A percentile compares a stretch with the other conserved stretches of the same genome.
Evolutionary conservation across 441 rosid genomes (phyloP).

Genomic region (Gossypium davidsonii): DNA sequence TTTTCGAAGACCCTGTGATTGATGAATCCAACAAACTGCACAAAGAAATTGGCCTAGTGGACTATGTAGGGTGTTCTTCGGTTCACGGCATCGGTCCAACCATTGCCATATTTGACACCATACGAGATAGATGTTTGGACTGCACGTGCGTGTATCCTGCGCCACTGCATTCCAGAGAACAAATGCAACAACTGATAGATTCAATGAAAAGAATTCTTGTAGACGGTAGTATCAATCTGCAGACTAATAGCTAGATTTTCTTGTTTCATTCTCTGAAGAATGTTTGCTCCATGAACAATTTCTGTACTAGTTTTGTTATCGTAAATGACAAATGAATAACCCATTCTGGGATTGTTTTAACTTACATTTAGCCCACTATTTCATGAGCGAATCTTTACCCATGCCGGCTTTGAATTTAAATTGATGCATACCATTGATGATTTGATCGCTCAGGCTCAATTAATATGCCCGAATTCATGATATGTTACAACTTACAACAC

Average conservation of each 20-base stretch:
- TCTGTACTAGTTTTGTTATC: neutral
- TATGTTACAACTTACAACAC: too few species aligned
- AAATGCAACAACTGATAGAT: slow-evolving; percentile 49
- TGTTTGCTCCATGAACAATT: neutral
- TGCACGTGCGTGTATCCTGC: slow-evolving; percentile 68
- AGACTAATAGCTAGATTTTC: slow-evolving; percentile 8
- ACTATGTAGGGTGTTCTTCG: slow-evolving; percentile 66
- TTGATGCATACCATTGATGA: too few species aligned
- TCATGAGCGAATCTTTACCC: neutral
- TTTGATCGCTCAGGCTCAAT: too few species aligned
- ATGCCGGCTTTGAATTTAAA: slow-evolving; percentile 1
- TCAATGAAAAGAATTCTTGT: slow-evolving; percentile 56
- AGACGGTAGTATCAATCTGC: slow-evolving; percentile 14
- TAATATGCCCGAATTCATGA: too few species aligned
- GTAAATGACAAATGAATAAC: neutral
- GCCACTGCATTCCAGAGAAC: slow-evolving; percentile 82
- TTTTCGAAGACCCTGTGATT: slow-evolving; percentile 63
- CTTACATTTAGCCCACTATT: neutral
- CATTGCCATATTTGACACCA: slow-evolving; percentile 59
- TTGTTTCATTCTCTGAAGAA: neutral
- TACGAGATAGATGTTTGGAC: slow-evolving; percentile 61
- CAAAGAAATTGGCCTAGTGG: slow-evolving; percentile 37
- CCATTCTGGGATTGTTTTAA: neutral
- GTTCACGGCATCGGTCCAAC: slow-evolving; percentile 79
- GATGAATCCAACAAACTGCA: slow-evolving; percentile 27